Evolutionary conservation across 1,284 basidiomycete species (phyloP), one percentile per base, ranked within the genome.

Genomic region (Ustilago vetiveriae): DNA sequence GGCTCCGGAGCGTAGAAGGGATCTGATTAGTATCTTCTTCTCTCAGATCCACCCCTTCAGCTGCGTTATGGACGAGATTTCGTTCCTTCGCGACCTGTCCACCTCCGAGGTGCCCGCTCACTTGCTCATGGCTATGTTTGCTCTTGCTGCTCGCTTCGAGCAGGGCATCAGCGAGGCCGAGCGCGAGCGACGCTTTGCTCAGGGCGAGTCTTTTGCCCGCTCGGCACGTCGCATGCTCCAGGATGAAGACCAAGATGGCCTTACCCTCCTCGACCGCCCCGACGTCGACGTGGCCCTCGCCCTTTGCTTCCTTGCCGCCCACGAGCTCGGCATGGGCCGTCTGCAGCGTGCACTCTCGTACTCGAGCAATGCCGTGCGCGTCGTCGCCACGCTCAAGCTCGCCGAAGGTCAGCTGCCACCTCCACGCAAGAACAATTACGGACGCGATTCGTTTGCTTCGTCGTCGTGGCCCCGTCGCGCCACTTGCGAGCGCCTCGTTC

Each of bases 61-160:
- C 35, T 68, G 79, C 36, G 82, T 84, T 77, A 75, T 84, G 45
- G 84, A 85, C 64, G 72, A 75, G 19, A 78, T 84, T 22, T 84
- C 83, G 3, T 84, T 85, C 74, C 72, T 82, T 10, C 80, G 84
- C 53, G 82, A 84, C 11, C 74, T 83, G 13, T 84, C 83, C 60
- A 80, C 82, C 33, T 76, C 75, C 30, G 80, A 80, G 40, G 76
- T 82, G 4, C 82, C 83, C 13, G 80, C 82, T 6, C 73, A 83
- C 36, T 75, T 84, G n/a, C 74, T 84, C 44, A 80, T 84, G 64
- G 78, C 82, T 35, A 83, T 85, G 33, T 84, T 83, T 68, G 82
- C 83, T 17, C 60, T 84, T 19, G 72, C 83, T 19, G 79, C 83
- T 9, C 82, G 84, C 44, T 83, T 74, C 58, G 78, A 82, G 29